Evolutionary conservation across 2,329 filamentous ascomycete species (phyloP).

Genomic region (Aspergillus ochraceoroseus): DNA sequence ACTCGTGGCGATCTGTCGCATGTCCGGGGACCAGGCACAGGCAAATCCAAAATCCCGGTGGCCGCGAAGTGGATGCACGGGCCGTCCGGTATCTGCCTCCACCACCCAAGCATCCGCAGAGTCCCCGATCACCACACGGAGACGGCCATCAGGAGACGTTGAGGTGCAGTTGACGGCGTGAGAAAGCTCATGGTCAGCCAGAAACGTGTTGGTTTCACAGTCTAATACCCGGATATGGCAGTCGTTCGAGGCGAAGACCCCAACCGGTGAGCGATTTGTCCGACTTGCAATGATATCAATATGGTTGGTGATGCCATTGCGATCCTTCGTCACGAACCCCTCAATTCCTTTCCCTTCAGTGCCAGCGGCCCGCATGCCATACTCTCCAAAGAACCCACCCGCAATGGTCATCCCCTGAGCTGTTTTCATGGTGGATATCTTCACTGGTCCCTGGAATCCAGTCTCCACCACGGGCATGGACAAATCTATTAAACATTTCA

Average conservation of each 20-base stretch:
- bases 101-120: conserved; percentile 41
- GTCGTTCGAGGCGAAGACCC: conserved; percentile 57
- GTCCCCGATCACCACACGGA: conserved; percentile 45
- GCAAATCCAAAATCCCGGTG: conserved; percentile 46
- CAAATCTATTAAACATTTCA: conserved; percentile 48
- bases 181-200: conserved; percentile 35
- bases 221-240: conserved; percentile 52
- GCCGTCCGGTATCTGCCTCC: conserved; percentile 42
- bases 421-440: conserved; percentile 52
- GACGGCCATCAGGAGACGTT: conserved; percentile 42
- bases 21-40: conserved; percentile 46
- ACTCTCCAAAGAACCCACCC: conserved; percentile 56
- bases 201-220: conserved; percentile 44
- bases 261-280: conserved; percentile 46
- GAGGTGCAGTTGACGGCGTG: conserved; percentile 45
- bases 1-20: conserved; percentile 45
- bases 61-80: conserved; percentile 36
- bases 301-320: conserved; percentile 55
- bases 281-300: conserved; percentile 51
- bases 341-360: conserved; percentile 34
- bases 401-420: conserved; percentile 49
- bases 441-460: conserved; percentile 36
- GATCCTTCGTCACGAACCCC: conserved; percentile 48
- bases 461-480: conserved; percentile 39
- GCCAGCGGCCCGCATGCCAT: conserved; percentile 45